phyloP scores from a whole-genome alignment of 2,329 filamentous ascomycete species.

The Cladorrhinum sp. region DNA sequence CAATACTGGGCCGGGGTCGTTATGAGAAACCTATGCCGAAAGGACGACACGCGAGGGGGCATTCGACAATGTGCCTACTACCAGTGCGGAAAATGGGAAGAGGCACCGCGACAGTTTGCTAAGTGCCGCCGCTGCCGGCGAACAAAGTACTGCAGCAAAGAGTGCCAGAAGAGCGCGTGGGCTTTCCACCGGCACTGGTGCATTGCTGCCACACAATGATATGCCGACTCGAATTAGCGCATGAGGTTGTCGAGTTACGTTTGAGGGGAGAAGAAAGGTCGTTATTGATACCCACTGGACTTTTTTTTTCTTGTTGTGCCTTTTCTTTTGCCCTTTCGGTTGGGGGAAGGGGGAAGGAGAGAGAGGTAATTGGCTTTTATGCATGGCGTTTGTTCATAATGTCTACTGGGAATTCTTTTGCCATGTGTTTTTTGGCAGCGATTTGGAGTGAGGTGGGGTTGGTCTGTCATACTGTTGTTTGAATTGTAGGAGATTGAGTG shows the following conservation, averaged over 20 bases:
- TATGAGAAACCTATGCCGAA: slow-evolving; percentile 97
- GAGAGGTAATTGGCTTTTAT: slow-evolving; percentile 20
- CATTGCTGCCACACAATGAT: slow-evolving; percentile 63
- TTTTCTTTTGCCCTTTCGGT: background rate
- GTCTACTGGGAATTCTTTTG: slow-evolving; percentile 25
- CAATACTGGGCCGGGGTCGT: slow-evolving; percentile 99
- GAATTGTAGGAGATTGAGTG: background rate
- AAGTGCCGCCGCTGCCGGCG: slow-evolving; percentile 94
- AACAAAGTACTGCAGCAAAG: slow-evolving; percentile 99
- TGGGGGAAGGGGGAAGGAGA: too few relatives aligned
- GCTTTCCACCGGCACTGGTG: slow-evolving; percentile 99
- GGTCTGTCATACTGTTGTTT: background rate
- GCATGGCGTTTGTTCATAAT: slow-evolving; percentile 30
- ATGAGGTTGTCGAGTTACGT: background rate
- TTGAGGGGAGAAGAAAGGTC: slow-evolving; percentile 18
- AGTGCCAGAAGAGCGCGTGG: slow-evolving; percentile 99
- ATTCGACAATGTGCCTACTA: slow-evolving; percentile 98
- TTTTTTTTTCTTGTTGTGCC: slow-evolving; percentile 5
- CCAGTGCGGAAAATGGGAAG: slow-evolving; percentile 97
- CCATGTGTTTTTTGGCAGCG: background rate
- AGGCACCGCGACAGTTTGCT: slow-evolving; percentile 93
- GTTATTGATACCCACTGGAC: slow-evolving; percentile 29
- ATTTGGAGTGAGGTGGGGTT: background rate
- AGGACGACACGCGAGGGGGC: slow-evolving; percentile 90
- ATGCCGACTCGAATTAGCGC: background rate